phyloP scores from a whole-genome alignment of 805 yeast genomes.

The Lachancea thermotolerans region DNA sequence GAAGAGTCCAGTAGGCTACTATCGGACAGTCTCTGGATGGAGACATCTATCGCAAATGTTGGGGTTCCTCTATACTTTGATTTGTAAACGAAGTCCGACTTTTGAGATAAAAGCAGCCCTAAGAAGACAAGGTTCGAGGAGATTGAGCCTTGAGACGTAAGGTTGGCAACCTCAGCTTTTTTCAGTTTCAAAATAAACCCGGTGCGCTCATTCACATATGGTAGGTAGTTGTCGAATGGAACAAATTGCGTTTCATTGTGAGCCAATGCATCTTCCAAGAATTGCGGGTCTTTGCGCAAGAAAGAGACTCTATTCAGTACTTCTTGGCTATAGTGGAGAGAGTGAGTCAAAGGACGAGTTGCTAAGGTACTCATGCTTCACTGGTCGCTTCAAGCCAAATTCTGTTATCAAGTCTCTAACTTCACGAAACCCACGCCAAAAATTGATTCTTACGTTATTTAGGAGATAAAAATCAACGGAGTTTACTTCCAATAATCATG shows the following conservation, averaged over 20 bases:
- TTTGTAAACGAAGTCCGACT: constrained; percentile 33
- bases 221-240: constrained; percentile 26
- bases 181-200: constrained; percentile 9
- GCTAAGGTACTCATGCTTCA: constrained; percentile 3
- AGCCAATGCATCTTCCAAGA: constrained; percentile 37
- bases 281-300: constrained; percentile 44
- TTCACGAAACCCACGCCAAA: too few species aligned
- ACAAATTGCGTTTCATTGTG: constrained; percentile 40
- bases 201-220: constrained; percentile 4
- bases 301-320: constrained; percentile 50
- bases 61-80: constrained; percentile 52
- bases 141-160: constrained; percentile 8
- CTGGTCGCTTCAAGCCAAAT: neutral
- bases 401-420: too few species aligned
- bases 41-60: constrained; percentile 54
- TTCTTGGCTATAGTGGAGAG: constrained; percentile 8
- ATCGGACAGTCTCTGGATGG: neutral
- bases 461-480: too few species aligned
- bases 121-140: constrained; percentile 19
- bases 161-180: constrained; percentile 3
- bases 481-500: too few species aligned
- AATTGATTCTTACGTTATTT: too few species aligned
- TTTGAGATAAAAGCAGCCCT: constrained; percentile 14
- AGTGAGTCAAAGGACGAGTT: constrained; percentile 5
- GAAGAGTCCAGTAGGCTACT: neutral